These are phyloP conservation scores for Nicotiana tabacum DNA, from an alignment of 257 asterid species.

Conservation along the genomic window DNA sequence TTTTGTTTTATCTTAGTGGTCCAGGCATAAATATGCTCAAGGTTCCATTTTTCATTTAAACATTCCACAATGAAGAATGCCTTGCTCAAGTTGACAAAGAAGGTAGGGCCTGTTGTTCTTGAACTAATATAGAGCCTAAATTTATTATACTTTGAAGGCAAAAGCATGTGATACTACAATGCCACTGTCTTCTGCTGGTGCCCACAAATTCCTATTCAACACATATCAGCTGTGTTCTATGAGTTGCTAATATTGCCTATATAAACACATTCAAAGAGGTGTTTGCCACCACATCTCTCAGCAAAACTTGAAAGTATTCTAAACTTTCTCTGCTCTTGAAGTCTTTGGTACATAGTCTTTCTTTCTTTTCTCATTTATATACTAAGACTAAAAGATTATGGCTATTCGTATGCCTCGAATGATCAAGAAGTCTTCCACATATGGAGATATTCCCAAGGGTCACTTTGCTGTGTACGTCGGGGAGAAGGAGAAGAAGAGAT, in stretches of 20 bases:
- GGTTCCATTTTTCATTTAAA: not conserved
- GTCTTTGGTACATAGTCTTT: not conserved
- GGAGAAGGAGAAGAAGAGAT: constrained; percentile 27
- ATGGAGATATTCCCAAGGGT: constrained; percentile 42
- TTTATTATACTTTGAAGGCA: too few species aligned
- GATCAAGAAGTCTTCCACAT: not conserved
- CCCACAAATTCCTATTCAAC: not conserved
- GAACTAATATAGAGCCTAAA: too few species aligned
- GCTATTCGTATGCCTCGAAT: not conserved
- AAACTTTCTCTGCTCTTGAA: not conserved
- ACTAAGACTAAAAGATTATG: not conserved
- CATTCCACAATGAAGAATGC: not conserved
- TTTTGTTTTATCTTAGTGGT: not conserved
- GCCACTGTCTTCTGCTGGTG: not conserved
- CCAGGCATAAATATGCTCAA: not conserved
- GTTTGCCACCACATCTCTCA: too few species aligned
- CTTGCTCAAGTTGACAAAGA: not conserved
- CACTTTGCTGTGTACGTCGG: constrained; percentile 21
- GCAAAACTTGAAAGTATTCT: too few species aligned
- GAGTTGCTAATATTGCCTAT: not conserved
- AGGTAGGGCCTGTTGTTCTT: too few species aligned
- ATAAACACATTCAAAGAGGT: not conserved
- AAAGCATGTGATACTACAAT: too few species aligned
- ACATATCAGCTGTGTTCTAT: not conserved
- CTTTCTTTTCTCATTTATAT: not conserved